Evolutionary conservation across 2,329 filamentous ascomycete genomes (phyloP), one percentile per base, ranked within the genome.

Genomic region (Apiospora kogelbergensis): DNA sequence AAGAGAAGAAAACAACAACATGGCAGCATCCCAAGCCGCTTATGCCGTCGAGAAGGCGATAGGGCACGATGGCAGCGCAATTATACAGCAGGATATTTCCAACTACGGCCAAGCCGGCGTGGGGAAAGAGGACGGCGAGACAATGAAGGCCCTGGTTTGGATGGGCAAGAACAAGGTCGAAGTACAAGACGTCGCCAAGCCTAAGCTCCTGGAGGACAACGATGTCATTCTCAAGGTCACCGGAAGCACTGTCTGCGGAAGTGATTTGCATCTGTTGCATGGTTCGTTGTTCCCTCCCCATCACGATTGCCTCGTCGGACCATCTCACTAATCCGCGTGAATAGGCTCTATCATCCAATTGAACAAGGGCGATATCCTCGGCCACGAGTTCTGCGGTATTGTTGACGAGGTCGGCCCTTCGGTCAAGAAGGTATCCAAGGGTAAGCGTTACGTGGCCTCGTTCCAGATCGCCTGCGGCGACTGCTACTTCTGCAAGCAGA

Each of bases 161-260:
- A 89, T 91, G 80, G 92, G 92, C 67, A 96, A 95, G 84, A 93
- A 94, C 75, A 88, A 84, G 40, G 93, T 97, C 63, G 81, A 92
- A 76, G 84, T 97, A 22, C 82, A 86, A 65, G 87, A 93, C 42
- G 87, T 88, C 6, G 87, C 91, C 0, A 91, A 90, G 74, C 93
- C 94, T 2, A 89, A 86, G 74, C 84, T 96, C 40, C 78, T 95
- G 33, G 93, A 96, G 78, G 86, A 89, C 57, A 82, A 83, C 66
- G 94, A 97, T 76, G 93, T 95, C 13, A 94, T 97, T 70, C 83
- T 96, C 73, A 94, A 91, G 76, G 88, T 97, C 42, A 97, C 86
- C 0, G 86, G 86, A n/a, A 85, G 78, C 70, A 88, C 87, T 1
- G 82, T 89, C 41, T 90, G 87, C 73, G 87, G 87, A 26, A 88